Evolutionary conservation across 2,329 filamentous ascomycete species (phyloP).

Genomic region (Trichoderma arundinaceum): DNA sequence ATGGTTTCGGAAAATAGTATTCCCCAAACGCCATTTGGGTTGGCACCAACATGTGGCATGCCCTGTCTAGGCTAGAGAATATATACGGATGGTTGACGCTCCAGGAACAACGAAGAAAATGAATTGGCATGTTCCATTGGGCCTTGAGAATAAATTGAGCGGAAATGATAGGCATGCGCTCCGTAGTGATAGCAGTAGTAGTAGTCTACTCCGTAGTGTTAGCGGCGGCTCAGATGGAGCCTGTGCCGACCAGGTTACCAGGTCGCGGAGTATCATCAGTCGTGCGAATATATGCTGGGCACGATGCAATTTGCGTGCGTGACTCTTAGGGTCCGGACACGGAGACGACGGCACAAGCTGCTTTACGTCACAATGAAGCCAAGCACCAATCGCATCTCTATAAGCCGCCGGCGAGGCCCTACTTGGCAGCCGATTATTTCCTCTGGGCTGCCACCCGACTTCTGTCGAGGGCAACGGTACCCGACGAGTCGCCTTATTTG

Average conservation of each 20-base stretch:
- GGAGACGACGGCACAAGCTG: background rate
- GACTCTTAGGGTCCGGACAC: background rate
- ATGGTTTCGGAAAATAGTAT: too few relatives aligned
- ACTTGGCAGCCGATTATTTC: background rate
- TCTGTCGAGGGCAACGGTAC: background rate
- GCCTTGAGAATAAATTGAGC: background rate
- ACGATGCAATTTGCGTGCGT: slow-evolving; percentile 5
- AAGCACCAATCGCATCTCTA: slow-evolving; percentile 3
- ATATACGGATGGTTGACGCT: background rate
- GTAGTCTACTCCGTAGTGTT: background rate
- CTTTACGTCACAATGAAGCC: slow-evolving; percentile 21
- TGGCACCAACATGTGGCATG: background rate
- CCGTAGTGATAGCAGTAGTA: background rate
- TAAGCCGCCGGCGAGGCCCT: background rate
- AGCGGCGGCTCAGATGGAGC: background rate
- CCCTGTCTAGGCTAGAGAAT: background rate
- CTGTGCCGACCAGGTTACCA: background rate
- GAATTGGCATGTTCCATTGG: background rate
- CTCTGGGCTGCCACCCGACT: background rate
- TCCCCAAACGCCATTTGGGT: too few relatives aligned
- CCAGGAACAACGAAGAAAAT: background rate
- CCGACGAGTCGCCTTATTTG: slow-evolving; percentile 13
- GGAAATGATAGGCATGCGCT: background rate
- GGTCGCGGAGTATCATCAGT: background rate
- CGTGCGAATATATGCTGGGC: slow-evolving; percentile 1